These are phyloP conservation scores for Neotropicomus parvogracilis DNA, from an alignment of 1,284 basidiomycete species.

Conservation along the genomic window DNA sequence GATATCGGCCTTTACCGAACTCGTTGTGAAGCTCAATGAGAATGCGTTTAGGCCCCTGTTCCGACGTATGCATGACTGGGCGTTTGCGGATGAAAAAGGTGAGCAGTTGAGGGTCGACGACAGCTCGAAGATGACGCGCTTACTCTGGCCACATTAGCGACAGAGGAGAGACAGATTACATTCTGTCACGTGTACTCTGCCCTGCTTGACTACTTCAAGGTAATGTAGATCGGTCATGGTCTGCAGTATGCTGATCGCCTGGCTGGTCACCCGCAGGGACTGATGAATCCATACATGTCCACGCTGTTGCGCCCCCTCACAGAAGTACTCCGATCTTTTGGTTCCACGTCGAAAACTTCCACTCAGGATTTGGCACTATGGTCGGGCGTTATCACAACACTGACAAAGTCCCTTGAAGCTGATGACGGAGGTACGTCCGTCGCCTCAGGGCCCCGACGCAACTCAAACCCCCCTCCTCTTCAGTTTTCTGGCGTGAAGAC, in stretches of 20 bases:
- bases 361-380: constrained; percentile 50
- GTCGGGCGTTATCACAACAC: constrained; percentile 58
- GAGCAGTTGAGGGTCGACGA: constrained; percentile 20
- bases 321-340: constrained; percentile 58
- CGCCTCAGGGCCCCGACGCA: neutral
- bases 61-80: constrained; percentile 93
- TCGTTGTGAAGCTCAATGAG: constrained; percentile 94
- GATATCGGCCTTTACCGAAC: constrained; percentile 80
- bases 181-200: constrained; percentile 73
- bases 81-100: constrained; percentile 63
- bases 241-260: neutral
- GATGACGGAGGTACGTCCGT: constrained; percentile 75
- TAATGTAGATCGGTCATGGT: constrained; percentile 28
- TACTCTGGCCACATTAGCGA: constrained; percentile 24
- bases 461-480: neutral
- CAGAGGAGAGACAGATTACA: constrained; percentile 52
- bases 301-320: constrained; percentile 70
- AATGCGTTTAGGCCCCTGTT: constrained; percentile 90
- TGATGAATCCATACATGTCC: constrained; percentile 90
- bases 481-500: constrained; percentile 88
- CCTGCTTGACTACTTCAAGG: constrained; percentile 84
- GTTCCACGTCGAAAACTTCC: constrained; percentile 4
- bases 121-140: neutral
- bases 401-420: constrained; percentile 69
- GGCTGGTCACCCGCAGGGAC: constrained; percentile 43